Conservation (phyloP, 2,329 filamentous ascomycete species). For the Graphiopsis chlorocephala region DNA sequence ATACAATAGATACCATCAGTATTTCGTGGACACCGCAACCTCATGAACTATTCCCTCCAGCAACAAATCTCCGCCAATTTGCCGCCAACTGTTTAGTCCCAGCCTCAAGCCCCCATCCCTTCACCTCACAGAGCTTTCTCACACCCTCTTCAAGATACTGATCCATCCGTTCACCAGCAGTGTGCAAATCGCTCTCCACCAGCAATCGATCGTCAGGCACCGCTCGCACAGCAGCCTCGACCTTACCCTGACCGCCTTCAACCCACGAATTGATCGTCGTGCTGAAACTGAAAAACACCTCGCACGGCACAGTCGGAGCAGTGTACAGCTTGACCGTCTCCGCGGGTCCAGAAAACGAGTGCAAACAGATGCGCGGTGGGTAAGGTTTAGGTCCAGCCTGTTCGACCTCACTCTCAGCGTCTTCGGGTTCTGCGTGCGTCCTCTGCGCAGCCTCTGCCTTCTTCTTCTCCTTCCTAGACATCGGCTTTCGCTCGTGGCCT, state of each 20-base stretch:
- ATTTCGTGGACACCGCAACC: not conserved
- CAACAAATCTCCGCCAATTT: conserved; percentile 78
- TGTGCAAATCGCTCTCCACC: conserved; percentile 86
- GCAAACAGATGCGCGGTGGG: conserved; percentile 85
- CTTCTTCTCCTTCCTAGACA: conserved; percentile 57
- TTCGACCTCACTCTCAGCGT: conserved; percentile 18
- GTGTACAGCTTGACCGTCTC: conserved; percentile 77
- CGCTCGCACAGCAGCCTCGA: conserved; percentile 64
- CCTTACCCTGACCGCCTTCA: conserved; percentile 48
- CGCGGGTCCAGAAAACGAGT: conserved; percentile 81
- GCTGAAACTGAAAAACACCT: conserved; percentile 87
- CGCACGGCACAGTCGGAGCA: conserved; percentile 66
- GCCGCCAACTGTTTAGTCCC: conserved; percentile 65
- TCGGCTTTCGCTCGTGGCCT: conserved; percentile 62
- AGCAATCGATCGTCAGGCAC: conserved; percentile 77
- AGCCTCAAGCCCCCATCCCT: conserved; percentile 71
- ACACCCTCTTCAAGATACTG: conserved; percentile 69
- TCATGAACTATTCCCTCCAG: not conserved
- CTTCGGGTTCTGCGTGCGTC: conserved; percentile 15
- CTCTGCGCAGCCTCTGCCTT: conserved; percentile 19
- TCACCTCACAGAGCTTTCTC: conserved; percentile 71
- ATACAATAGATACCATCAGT: not conserved
- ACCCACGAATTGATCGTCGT: conserved; percentile 67
- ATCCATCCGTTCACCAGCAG: conserved; percentile 80
- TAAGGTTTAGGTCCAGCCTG: conserved; percentile 55